phyloP scores from a whole-genome alignment of 495 filamentous ascomycete genomes.

The Neurospora terricola region DNA sequence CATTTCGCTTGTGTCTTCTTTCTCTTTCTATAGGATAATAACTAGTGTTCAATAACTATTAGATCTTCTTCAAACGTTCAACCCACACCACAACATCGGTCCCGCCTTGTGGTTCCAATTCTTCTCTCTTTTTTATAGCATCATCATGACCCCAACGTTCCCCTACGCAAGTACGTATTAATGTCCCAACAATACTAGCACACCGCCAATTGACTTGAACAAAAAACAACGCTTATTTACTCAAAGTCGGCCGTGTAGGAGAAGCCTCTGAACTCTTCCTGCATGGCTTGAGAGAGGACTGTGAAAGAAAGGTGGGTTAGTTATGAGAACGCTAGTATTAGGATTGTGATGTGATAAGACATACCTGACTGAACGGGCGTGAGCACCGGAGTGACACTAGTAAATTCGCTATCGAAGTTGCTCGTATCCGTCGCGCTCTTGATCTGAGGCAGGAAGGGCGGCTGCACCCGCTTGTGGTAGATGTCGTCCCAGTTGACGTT shows the following conservation, averaged over 20 bases:
- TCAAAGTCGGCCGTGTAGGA: slow-evolving; percentile 62
- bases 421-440: slow-evolving; percentile 90
- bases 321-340: background rate
- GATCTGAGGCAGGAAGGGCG: slow-evolving; percentile 84
- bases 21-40: background rate
- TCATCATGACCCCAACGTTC: background rate
- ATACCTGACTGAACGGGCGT: slow-evolving; percentile 96
- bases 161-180: background rate
- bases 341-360: slow-evolving; percentile 14
- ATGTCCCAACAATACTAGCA: background rate
- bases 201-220: background rate
- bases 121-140: background rate
- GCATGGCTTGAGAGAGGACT: slow-evolving; percentile 98
- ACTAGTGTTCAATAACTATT: background rate
- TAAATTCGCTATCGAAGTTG: slow-evolving; percentile 99
- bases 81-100: background rate
- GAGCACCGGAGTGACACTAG: slow-evolving; percentile 92
- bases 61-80: background rate
- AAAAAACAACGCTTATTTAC: slow-evolving; percentile 14
- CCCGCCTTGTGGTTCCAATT: background rate
- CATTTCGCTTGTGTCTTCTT: background rate
- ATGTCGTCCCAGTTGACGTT: slow-evolving; percentile 99
- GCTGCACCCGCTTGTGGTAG: slow-evolving; percentile 81
- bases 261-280: slow-evolving; percentile 99
- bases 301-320: slow-evolving; percentile 12